These are phyloP conservation scores for Venturia effusa DNA, from an alignment of 2,329 filamentous ascomycete genomes.

Conservation along the genomic window DNA sequence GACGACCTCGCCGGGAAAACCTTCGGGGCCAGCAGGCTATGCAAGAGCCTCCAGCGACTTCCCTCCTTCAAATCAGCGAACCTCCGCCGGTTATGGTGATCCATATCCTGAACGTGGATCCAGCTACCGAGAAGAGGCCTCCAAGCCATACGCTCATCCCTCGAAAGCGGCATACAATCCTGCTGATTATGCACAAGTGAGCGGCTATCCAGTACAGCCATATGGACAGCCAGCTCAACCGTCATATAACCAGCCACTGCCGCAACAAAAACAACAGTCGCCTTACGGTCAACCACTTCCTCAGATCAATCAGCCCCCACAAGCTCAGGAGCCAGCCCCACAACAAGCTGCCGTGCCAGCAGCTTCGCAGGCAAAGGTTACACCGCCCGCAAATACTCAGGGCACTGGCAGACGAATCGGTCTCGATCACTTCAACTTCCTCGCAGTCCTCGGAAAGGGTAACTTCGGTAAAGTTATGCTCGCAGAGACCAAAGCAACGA, in stretches of 20 bases:
- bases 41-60: constrained; percentile 35
- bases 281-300: constrained; percentile 19
- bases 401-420: constrained; percentile 80
- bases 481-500: constrained; percentile 86
- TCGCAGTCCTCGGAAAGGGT: constrained; percentile 94
- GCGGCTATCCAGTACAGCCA: constrained; percentile 1
- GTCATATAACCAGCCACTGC: background rate
- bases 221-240: constrained; percentile 9
- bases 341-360: constrained; percentile 34
- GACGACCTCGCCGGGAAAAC: constrained; percentile 6
- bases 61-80: constrained; percentile 14
- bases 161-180: constrained; percentile 55
- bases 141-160: constrained; percentile 26
- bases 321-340: constrained; percentile 30
- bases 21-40: constrained; percentile 21
- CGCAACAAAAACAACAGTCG: constrained; percentile 5
- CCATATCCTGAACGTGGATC: constrained; percentile 8
- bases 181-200: constrained; percentile 53
- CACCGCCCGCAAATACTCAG: constrained; percentile 49
- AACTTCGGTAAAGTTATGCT: constrained; percentile 99
- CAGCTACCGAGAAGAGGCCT: background rate
- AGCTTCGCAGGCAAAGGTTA: constrained; percentile 38
- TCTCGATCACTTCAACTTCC: constrained; percentile 97
- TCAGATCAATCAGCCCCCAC: constrained; percentile 37
- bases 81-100: constrained; percentile 8